Conservation (phyloP, 2,329 filamentous ascomycete genomes). For the Colletotrichum lini region DNA sequence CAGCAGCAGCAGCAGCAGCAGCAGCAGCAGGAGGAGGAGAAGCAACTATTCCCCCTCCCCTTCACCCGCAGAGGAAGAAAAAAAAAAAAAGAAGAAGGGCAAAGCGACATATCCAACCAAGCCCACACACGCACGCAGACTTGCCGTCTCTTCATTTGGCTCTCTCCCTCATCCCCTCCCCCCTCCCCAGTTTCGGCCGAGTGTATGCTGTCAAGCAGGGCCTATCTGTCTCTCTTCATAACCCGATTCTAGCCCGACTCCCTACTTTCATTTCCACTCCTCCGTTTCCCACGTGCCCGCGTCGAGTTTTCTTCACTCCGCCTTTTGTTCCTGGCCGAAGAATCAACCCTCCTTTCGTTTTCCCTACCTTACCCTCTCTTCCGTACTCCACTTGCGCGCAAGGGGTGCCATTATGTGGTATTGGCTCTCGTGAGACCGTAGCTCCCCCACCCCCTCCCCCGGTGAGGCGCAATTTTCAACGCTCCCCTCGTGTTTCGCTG, state of each 20-base stretch:
- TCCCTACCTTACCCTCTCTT: slow-evolving; percentile 40
- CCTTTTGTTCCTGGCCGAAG: slow-evolving; percentile 38
- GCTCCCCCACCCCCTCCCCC: slow-evolving; percentile 44
- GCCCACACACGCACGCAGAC: slow-evolving; percentile 20
- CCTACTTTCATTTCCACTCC: slow-evolving; percentile 36
- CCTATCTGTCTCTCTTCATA: slow-evolving; percentile 40
- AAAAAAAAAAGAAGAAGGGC: slow-evolving; percentile 10
- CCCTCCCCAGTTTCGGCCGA: slow-evolving; percentile 36
- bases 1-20: too few relatives aligned
- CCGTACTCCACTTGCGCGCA: slow-evolving; percentile 42
- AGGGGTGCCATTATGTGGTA: slow-evolving; percentile 47
- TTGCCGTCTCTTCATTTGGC: slow-evolving; percentile 41
- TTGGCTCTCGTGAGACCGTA: slow-evolving; percentile 52
- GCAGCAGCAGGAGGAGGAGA: too few relatives aligned
- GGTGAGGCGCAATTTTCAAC: slow-evolving; percentile 45
- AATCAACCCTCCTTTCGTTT: slow-evolving; percentile 40
- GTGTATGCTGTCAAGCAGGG: slow-evolving; percentile 36
- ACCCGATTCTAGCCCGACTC: slow-evolving; percentile 41
- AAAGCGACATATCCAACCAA: slow-evolving; percentile 33
- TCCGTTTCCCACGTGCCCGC: slow-evolving; percentile 29
- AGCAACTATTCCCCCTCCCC: neutral
- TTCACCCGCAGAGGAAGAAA: too few relatives aligned
- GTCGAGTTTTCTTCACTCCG: slow-evolving; percentile 31
- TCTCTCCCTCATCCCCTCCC: neutral
- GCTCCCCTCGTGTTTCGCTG: slow-evolving; percentile 44